Percentiles rank a stretch among this genome's conserved stretches.
phyloP scores from a whole-genome alignment of 805 yeast species.

The Candida broadrunensis region DNA sequence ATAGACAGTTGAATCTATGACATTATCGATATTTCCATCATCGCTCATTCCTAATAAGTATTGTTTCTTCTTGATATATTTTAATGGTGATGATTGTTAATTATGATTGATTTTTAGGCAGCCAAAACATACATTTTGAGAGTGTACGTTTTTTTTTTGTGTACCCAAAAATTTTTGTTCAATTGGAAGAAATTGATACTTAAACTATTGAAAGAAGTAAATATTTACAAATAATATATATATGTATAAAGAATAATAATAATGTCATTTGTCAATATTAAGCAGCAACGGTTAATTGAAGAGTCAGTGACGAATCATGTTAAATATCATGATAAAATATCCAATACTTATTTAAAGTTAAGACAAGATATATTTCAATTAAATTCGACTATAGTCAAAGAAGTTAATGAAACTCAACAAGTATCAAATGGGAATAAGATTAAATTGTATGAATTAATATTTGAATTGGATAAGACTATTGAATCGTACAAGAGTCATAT shows the following conservation, averaged over 20 bases:
- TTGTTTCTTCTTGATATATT: too few relatives aligned
- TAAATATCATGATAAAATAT: slow-evolving; percentile 28
- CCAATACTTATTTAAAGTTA: slow-evolving; percentile 28
- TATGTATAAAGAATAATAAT: too few relatives aligned
- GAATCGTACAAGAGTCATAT: slow-evolving; percentile 25
- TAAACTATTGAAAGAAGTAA: too few relatives aligned
- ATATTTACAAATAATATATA: too few relatives aligned
- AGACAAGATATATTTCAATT: slow-evolving; percentile 29
- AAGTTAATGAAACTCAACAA: slow-evolving; percentile 6
- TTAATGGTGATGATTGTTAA: too few relatives aligned
- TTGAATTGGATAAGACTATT: slow-evolving; percentile 26
- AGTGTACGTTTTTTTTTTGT: too few relatives aligned
- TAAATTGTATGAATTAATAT: slow-evolving; percentile 17
- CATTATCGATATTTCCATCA: neutral
- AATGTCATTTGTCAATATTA: slow-evolving; percentile 13
- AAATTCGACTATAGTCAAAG: slow-evolving; percentile 7
- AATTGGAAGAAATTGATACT: too few relatives aligned
- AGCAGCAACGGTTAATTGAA: slow-evolving; percentile 33
- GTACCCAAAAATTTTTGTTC: too few relatives aligned
- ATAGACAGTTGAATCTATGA: slow-evolving; percentile 5
- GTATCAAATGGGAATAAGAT: slow-evolving; percentile 10
- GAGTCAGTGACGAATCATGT: slow-evolving; percentile 26
- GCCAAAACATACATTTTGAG: too few relatives aligned
- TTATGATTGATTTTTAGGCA: too few relatives aligned
- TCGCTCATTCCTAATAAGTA: too few relatives aligned